These are phyloP conservation scores for Termitomyces sp. DNA, from an alignment of 768 basidiomycete species.

Conservation along the genomic window DNA sequence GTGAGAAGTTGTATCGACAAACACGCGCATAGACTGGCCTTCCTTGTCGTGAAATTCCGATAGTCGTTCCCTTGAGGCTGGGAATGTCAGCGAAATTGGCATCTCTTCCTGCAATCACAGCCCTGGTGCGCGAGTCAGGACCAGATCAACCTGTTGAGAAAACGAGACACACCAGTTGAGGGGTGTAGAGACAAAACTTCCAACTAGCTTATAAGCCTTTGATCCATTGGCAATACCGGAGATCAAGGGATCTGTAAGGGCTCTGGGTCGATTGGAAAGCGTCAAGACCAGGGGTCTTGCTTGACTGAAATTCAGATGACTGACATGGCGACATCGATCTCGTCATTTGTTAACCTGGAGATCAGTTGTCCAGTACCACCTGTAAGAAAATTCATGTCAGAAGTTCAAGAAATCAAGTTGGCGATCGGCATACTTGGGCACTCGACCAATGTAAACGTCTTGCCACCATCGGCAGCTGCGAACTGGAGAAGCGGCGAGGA, in stretches of 20 bases:
- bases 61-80: constrained; percentile 74
- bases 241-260: constrained; percentile 87
- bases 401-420: neutral
- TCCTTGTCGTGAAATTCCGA: constrained; percentile 88
- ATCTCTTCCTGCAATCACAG: constrained; percentile 83
- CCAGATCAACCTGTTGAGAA: neutral
- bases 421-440: constrained; percentile 66
- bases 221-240: constrained; percentile 92
- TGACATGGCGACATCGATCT: constrained; percentile 83
- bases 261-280: constrained; percentile 38
- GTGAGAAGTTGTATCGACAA: neutral
- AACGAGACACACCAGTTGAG: constrained; percentile 65
- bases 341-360: constrained; percentile 63
- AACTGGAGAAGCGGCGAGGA: constrained; percentile 90
- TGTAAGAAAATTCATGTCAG: constrained; percentile 19
- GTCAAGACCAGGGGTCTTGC: neutral
- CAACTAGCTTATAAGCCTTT: constrained; percentile 84
- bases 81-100: constrained; percentile 65
- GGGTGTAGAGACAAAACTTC: constrained; percentile 87
- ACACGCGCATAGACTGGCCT: constrained; percentile 43
- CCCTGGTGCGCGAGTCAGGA: constrained; percentile 47
- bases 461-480: constrained; percentile 59
- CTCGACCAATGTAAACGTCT: constrained; percentile 81
- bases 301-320: constrained; percentile 14
- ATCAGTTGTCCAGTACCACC: constrained; percentile 88